A percentile compares a stretch with the other conserved stretches of the same genome.
These are phyloP conservation scores for Pseudozyma hubeiensis DNA, from an alignment of 1,284 basidiomycete species.

Conservation along the genomic window DNA sequence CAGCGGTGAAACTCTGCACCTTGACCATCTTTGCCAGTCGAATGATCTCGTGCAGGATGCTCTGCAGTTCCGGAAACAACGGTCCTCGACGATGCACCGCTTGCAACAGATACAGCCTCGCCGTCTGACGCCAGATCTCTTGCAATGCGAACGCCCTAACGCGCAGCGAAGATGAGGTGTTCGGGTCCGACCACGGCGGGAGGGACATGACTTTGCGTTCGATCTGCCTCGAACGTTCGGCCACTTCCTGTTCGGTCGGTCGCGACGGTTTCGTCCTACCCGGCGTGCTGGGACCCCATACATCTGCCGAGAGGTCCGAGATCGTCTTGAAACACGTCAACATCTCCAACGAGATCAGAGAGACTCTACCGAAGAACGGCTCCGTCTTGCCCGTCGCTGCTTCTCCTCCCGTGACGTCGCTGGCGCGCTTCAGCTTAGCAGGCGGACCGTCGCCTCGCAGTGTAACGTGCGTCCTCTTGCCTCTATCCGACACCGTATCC, in stretches of 20 bases:
- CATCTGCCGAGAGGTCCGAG: slow-evolving; percentile 49
- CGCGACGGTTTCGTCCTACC: slow-evolving; percentile 6
- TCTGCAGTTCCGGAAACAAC: slow-evolving; percentile 41
- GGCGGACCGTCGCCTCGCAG: slow-evolving; percentile 8
- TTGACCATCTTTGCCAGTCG: slow-evolving; percentile 42
- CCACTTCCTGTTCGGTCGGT: slow-evolving; percentile 31
- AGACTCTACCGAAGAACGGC: slow-evolving; percentile 44
- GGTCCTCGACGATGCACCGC: slow-evolving; percentile 48
- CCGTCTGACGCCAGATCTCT: slow-evolving; percentile 55
- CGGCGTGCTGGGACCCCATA: slow-evolving; percentile 36
- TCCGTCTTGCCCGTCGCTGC: slow-evolving; percentile 16
- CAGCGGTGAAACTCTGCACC: slow-evolving; percentile 27
- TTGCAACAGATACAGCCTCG: slow-evolving; percentile 46
- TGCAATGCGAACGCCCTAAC: slow-evolving; percentile 47
- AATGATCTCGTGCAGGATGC: slow-evolving; percentile 51
- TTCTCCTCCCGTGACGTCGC: not conserved
- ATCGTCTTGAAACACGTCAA: slow-evolving; percentile 52
- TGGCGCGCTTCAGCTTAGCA: slow-evolving; percentile 7
- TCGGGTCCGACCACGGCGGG: slow-evolving; percentile 42
- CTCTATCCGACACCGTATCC: slow-evolving; percentile 34
- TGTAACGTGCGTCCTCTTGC: slow-evolving; percentile 31
- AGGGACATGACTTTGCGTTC: slow-evolving; percentile 41
- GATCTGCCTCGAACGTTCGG: slow-evolving; percentile 27
- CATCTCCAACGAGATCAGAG: slow-evolving; percentile 38
- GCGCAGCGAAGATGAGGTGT: slow-evolving; percentile 32